Base-by-base conservation (phyloP, 805 yeast species). In the Lipomyces kockii region DNA sequence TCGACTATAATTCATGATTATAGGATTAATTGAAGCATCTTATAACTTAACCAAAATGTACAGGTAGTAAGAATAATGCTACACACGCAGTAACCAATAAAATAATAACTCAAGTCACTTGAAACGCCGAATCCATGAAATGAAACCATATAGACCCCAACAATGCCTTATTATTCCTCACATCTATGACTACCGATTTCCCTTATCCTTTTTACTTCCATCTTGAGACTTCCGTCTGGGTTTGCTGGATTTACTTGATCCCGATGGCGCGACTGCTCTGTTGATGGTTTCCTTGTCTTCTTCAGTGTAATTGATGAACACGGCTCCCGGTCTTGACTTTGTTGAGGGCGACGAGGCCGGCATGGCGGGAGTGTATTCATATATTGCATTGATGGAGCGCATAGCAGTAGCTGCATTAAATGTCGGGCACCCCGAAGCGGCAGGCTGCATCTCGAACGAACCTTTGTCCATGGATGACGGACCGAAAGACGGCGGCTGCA, bases 211-310 rank as follows among this genome's bases (percentile, higher is more conserved):
- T 52, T 25, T 49, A 25, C 9, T 49, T 22, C 9, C 14, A n/a
- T 59, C 61, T 35, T 60, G 39, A 9, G 27, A 11, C 22, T 60
- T 59, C 17, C 61, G 37, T 52, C 62, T 43, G 20, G 22, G 8
- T 14, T 27, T 32, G 27, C 32, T 60, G 25, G 63, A 20, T 49
- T 35, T 49, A 46, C 25, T 32, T 12, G 63, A 60, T 22, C 63
- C 63, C 12, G 62, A 52, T 8, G 61, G 63, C 12, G 63, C 63
- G n/a, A 60, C 63, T 8, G 53, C 63, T n/a, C 54, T 60, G 37
- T 46, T 27, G 63, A 60, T 60, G 9, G n/a, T 12, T 39, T 55
- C 63, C 29, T 49, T 27, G 35, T 60, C 63, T 20, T 20, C 39
- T 12, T 39, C 37, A 20, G 63, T 60, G 34, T 54, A 52, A 51